Conservation (phyloP, 148 eudicot species). For the Vaccinium corymbosum region DNA sequence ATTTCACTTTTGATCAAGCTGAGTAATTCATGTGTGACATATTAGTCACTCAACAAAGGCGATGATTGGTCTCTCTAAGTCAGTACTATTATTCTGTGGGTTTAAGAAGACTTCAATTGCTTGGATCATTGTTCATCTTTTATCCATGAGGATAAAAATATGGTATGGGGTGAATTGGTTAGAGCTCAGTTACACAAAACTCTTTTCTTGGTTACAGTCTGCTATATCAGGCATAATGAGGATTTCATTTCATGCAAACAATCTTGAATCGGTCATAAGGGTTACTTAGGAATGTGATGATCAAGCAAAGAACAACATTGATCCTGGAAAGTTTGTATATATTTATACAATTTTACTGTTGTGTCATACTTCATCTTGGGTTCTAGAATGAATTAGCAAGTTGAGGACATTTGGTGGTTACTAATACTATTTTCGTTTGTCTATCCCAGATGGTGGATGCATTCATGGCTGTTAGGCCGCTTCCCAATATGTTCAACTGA, state of each 20-base stretch:
- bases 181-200: neutral
- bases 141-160: neutral
- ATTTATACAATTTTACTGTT: neutral
- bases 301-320: neutral
- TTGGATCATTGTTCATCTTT: neutral
- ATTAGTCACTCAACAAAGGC: neutral
- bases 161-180: neutral
- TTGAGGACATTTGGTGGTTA: neutral
- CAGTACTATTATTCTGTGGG: neutral
- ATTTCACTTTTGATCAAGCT: neutral
- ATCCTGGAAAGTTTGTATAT: neutral
- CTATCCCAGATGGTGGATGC: conserved; percentile 71
- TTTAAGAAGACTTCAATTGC: neutral
- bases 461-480: conserved; percentile 86
- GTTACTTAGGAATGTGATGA: neutral
- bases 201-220: neutral
- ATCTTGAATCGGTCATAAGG: neutral
- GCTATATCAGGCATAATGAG: neutral
- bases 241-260: neutral
- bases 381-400: neutral
- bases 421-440: neutral
- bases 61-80: neutral
- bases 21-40: neutral
- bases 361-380: neutral
- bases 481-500: conserved; percentile 64